Evolutionary conservation across 106 monocot genomes (phyloP), one percentile per base, ranked within the genome.

Genomic region (Dioscorea zingiberensis): DNA sequence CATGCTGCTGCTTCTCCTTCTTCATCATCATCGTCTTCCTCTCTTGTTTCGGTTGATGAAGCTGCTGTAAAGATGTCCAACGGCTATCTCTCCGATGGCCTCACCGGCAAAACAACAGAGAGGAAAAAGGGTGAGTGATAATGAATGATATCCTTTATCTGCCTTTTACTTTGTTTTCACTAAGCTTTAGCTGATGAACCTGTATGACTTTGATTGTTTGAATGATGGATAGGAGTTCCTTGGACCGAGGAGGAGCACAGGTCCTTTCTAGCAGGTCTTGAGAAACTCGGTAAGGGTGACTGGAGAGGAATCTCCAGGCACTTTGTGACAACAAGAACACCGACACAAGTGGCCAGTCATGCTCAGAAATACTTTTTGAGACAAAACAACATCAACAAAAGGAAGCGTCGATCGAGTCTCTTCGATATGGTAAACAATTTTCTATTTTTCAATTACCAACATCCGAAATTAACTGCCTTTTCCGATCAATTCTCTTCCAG

Each of bases 321-420:
- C 64, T 80, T 74, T 55, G 80, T 80, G 26, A 70, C 65, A 11
- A 60, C 80, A 48, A 74, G 80, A 25, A 80, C 79, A 16, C 79
- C 79, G 21, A 74, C 79, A 1, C 79, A 79, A 73, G 79, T 79
- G 23, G 79, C 79, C 21, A 79, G 79, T 55, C 79, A 79, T 69
- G 79, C 79, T 53, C 79, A 79, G 57, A 79, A 79, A 47, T 74
- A 80, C 15, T 80, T 80, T 25, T 70, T 80, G 22, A 70, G 80
- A 25, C 74, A 78, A 48, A 74, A 59, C 67, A 71, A 28, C 74
- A 25, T 74, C 25, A 77, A 49, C 58, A 80, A 74, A 27, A 73
- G 54, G 59, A 69, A 61, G 45, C 71, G 71, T 16, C 65, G 77
- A 14, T 71, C 66, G 14, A 77, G 77, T 65, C 77, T 77, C 14